Percentiles rank a stretch among this genome's conserved stretches.
Evolutionary conservation across 2,329 filamentous ascomycete species (phyloP).

Genomic region (Neonectria ditissima): DNA sequence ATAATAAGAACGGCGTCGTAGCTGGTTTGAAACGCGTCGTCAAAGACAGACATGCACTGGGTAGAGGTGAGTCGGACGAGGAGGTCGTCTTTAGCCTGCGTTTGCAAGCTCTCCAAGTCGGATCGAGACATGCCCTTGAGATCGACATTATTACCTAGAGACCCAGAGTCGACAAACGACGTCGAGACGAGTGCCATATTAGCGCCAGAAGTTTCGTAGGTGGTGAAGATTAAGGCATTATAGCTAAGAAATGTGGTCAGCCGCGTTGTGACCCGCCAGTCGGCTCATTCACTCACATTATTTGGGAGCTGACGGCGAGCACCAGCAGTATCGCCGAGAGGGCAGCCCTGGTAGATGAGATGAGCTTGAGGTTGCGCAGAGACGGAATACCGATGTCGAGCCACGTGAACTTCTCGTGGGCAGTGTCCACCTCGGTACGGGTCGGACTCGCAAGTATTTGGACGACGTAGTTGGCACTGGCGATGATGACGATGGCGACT

Average conservation of each 20-base stretch:
- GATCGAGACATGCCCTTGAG: constrained; percentile 26
- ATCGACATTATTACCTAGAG: constrained; percentile 17
- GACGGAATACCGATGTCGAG: constrained; percentile 67
- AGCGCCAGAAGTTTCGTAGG: constrained; percentile 45
- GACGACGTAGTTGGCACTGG: constrained; percentile 64
- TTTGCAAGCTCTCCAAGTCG: constrained; percentile 23
- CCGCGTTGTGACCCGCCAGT: neutral
- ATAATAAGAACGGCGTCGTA: constrained; percentile 30
- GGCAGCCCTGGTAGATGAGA: constrained; percentile 55
- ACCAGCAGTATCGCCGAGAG: constrained; percentile 56
- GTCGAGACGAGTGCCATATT: constrained; percentile 33
- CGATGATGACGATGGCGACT: constrained; percentile 57
- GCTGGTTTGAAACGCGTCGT: constrained; percentile 28
- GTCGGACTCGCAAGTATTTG: constrained; percentile 68
- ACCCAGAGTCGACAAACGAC: constrained; percentile 23
- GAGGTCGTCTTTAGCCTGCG: constrained; percentile 24
- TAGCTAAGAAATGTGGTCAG: constrained; percentile 52
- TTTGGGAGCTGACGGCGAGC: constrained; percentile 58
- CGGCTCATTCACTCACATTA: constrained; percentile 57
- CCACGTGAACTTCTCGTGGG: constrained; percentile 61
- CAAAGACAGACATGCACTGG: constrained; percentile 29
- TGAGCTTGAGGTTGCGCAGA: constrained; percentile 59
- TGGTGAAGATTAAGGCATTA: constrained; percentile 63
- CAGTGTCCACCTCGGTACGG: constrained; percentile 59
- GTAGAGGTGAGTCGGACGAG: constrained; percentile 20